Percentiles rank a stretch among this genome's conserved stretches.
Evolutionary conservation across 1,284 basidiomycete genomes (phyloP).

Genomic region (Gomphus bonarii): DNA sequence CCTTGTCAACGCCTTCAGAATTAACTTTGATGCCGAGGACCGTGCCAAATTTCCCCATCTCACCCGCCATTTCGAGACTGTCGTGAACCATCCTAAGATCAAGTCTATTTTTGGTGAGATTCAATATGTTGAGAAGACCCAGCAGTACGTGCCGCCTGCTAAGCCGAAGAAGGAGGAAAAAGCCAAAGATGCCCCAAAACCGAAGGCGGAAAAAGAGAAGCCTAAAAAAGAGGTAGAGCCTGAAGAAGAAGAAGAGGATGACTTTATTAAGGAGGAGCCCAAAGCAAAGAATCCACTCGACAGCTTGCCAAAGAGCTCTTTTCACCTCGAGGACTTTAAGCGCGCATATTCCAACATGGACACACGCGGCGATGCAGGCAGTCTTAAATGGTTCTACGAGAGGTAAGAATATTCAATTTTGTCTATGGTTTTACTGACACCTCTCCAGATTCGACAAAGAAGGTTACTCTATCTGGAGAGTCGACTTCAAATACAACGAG

Average conservation of each 20-base stretch:
- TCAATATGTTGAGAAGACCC: constrained; percentile 60
- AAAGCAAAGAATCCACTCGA: constrained; percentile 94
- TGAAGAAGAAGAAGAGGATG: constrained; percentile 57
- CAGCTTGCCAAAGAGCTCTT: constrained; percentile 78
- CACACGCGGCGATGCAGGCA: constrained; percentile 66
- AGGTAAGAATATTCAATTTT: constrained; percentile 40
- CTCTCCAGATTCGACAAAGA: constrained; percentile 71
- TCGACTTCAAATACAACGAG: constrained; percentile 96
- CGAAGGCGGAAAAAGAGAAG: constrained; percentile 46
- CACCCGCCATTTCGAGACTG: constrained; percentile 75
- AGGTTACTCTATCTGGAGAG: constrained; percentile 87
- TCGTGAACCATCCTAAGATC: constrained; percentile 74
- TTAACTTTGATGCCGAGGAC: constrained; percentile 52
- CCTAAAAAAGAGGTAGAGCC: constrained; percentile 42
- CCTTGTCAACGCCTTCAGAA: constrained; percentile 37
- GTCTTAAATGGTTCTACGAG: constrained; percentile 85
- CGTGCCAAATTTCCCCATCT: constrained; percentile 69
- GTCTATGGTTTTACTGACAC: constrained; percentile 8
- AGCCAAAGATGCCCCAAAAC: constrained; percentile 44
- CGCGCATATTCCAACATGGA: constrained; percentile 97
- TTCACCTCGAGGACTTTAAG: constrained; percentile 98
- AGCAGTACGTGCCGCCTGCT: constrained; percentile 65
- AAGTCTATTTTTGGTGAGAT: constrained; percentile 55
- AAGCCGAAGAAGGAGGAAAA: constrained; percentile 59
- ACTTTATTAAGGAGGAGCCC: constrained; percentile 49